A percentile compares a stretch with the other conserved stretches of the same genome.
Evolutionary conservation across 1,284 basidiomycete genomes (phyloP).

Genomic region (Naganishia cerealis): DNA sequence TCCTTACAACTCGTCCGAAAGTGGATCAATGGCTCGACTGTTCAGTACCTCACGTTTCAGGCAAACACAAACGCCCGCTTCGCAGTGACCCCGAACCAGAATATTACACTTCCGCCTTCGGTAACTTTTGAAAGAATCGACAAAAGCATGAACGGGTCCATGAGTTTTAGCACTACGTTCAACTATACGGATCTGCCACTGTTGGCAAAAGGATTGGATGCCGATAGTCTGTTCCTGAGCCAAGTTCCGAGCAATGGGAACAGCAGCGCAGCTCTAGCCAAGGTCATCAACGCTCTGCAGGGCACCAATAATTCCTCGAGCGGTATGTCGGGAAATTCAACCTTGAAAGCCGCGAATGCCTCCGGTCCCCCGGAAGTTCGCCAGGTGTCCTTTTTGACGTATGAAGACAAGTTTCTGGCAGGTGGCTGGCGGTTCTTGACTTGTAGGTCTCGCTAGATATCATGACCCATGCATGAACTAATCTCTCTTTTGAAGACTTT

Average conservation of each 20-base stretch:
- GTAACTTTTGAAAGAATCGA: conserved; percentile 49
- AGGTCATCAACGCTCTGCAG: conserved; percentile 47
- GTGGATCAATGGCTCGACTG: conserved; percentile 55
- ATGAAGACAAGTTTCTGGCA: conserved; percentile 54
- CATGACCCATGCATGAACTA: conserved; percentile 35
- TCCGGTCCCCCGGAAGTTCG: conserved; percentile 37
- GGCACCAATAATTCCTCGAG: conserved; percentile 36
- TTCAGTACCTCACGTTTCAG: conserved; percentile 49
- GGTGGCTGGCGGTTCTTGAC: conserved; percentile 59
- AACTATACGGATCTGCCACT: conserved; percentile 54
- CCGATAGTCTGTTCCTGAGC: conserved; percentile 49
- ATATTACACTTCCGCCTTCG: conserved; percentile 49
- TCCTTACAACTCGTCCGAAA: conserved; percentile 52
- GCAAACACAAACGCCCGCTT: conserved; percentile 44
- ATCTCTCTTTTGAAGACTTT: conserved; percentile 43
- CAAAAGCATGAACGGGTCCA: conserved; percentile 40
- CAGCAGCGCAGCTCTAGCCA: conserved; percentile 38
- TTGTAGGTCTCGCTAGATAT: conserved; percentile 38
- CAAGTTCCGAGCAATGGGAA: conserved; percentile 38
- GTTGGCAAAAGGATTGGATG: conserved; percentile 46
- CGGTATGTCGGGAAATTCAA: background rate
- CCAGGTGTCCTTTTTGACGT: conserved; percentile 52
- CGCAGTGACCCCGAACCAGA: conserved; percentile 45
- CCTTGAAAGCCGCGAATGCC: background rate
- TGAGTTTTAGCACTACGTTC: conserved; percentile 52